Evolutionary conservation across 495 filamentous ascomycete genomes (phyloP).

Genomic region (Polyplosphaeria fusca): DNA sequence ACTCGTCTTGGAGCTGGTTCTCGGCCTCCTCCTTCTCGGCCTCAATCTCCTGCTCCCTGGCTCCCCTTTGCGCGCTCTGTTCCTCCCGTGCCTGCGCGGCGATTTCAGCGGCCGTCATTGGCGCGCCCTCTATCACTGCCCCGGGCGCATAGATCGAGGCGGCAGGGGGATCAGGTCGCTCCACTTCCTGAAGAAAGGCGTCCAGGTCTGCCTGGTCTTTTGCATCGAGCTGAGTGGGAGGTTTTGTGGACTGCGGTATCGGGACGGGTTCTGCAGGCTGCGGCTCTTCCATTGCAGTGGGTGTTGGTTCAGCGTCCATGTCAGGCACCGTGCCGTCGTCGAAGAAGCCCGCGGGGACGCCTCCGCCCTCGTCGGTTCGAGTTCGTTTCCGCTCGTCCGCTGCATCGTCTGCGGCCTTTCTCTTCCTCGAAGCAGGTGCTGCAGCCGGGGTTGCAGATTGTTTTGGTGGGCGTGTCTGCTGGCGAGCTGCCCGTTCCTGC

Average conservation of each 20-base stretch:
- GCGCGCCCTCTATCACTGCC: conserved; percentile 68
- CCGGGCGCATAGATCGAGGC: conserved; percentile 30
- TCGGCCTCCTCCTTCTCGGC: conserved; percentile 85
- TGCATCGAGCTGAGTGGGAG: not conserved
- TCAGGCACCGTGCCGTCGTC: not conserved
- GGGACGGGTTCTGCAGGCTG: not conserved
- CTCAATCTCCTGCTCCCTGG: conserved; percentile 63
- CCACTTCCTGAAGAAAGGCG: conserved; percentile 44
- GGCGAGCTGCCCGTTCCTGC: conserved; percentile 66
- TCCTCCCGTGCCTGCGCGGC: conserved; percentile 62
- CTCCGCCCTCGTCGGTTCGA: conserved; percentile 11
- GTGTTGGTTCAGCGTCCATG: not conserved
- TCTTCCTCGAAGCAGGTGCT: conserved; percentile 50
- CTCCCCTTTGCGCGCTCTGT: conserved; percentile 50
- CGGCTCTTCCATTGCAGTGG: not conserved
- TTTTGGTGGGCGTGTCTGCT: conserved; percentile 58
- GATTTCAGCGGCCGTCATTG: conserved; percentile 68
- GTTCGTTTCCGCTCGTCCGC: conserved; percentile 47
- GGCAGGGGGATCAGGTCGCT: conserved; percentile 58
- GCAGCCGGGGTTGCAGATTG: conserved; percentile 54
- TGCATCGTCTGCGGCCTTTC: conserved; percentile 55
- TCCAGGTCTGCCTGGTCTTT: conserved; percentile 11
- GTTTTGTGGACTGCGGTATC: not conserved
- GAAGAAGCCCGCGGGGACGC: conserved; percentile 30
- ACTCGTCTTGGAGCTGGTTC: conserved; percentile 76